A percentile compares a stretch with the other conserved stretches of the same genome.
Evolutionary conservation across 495 filamentous ascomycete species (phyloP).

Genomic region (Bacidia gigantensis): DNA sequence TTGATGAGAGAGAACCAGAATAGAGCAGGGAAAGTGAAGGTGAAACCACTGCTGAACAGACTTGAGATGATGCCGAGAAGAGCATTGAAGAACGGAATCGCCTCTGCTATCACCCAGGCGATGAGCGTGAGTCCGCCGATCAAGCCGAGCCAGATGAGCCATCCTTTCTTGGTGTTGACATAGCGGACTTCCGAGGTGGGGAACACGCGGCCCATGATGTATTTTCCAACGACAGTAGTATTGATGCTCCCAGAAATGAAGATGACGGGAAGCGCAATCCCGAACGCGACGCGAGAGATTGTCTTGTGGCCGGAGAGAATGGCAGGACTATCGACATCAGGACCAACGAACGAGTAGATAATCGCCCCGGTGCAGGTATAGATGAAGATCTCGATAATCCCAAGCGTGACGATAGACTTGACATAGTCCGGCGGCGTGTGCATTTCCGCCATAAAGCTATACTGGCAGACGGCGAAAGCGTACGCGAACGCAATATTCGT

Average conservation of each 20-base stretch:
- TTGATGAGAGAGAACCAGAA: constrained; percentile 49
- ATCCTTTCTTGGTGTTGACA: constrained; percentile 42
- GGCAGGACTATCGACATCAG: constrained; percentile 52
- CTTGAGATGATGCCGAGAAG: constrained; percentile 47
- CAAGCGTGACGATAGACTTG: constrained; percentile 43
- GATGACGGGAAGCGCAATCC: constrained; percentile 60
- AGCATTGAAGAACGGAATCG: constrained; percentile 54
- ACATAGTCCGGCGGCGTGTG: constrained; percentile 47
- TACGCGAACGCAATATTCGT: constrained; percentile 58
- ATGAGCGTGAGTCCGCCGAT: constrained; percentile 41
- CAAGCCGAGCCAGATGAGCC: constrained; percentile 44
- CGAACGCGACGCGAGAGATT: constrained; percentile 58
- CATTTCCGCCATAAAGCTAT: constrained; percentile 64
- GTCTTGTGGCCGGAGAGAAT: constrained; percentile 47
- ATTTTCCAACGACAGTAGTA: constrained; percentile 41
- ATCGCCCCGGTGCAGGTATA: constrained; percentile 53
- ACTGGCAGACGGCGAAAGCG: constrained; percentile 49
- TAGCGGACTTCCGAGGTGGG: constrained; percentile 39
- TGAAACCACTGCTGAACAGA: constrained; percentile 50
- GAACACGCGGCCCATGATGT: constrained; percentile 47
- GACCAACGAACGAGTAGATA: constrained; percentile 58
- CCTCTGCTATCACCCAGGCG: constrained; percentile 55
- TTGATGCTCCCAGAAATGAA: constrained; percentile 53
- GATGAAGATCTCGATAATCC: constrained; percentile 43
- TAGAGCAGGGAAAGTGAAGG: constrained; percentile 48